Evolutionary conservation across 1,284 basidiomycete species (phyloP), one percentile per base, ranked within the genome.

Genomic region (Somion occarium): DNA sequence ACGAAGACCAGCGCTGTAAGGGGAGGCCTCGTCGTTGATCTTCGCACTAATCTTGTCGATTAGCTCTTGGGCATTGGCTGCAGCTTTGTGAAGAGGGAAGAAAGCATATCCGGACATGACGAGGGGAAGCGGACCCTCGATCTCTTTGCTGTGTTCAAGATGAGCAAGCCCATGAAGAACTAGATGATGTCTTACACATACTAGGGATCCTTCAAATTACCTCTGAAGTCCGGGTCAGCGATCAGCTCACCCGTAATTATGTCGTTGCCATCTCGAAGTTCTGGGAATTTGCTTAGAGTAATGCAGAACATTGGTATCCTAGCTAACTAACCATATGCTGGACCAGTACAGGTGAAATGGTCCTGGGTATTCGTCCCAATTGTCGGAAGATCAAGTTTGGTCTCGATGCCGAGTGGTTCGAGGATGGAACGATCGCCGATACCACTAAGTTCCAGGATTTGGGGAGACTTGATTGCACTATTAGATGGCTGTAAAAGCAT

Each of bases 391-490:
- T 60, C 60, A 12, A 58, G 34, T 18, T 62, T 60, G 5, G 61
- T 37, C 0, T 54, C 53, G 25, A 68, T 63, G 30, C 66, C 69
- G 19, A 64, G 61, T 42, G 58, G 60, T 49, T 58, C 34, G 5
- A 72, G 58, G 4, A 70, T 53, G 15, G 50, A 51, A 42, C 55
- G 53, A 48, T 60, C 59, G 11, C 70, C 69, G 53, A 69, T 67
- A 48, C 73, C 73, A 13, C 69, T 71, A 5, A 73, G 65, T 59
- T 74, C 71, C 15, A 74, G 65, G 5, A 74, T 54, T 41, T 67
- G 66, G 4, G 72, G 71, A 2, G 61, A 55, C 20, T 62, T 61
- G 18, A 62, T 50, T 3, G 61, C 38, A 44, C 64, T 62, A 37
- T n/a, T n/a, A n/a, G n/a, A n/a, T n/a, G n/a, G 1, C 12, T 4